These are phyloP conservation scores for Daldinia grandis DNA, from an alignment of 495 filamentous ascomycete genomes.

Conservation along the genomic window DNA sequence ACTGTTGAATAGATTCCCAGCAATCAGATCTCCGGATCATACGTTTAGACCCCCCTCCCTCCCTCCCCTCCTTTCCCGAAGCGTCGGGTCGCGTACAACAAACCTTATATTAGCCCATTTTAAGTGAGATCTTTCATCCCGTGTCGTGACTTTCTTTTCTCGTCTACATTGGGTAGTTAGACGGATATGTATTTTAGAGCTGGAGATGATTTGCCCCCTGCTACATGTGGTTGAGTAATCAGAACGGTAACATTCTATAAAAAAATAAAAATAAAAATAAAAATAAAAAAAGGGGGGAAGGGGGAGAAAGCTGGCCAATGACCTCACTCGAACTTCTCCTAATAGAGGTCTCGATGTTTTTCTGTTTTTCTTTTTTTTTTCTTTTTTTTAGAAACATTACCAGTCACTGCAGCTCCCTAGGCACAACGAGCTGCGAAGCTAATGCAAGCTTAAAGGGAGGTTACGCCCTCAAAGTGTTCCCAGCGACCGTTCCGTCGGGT, in stretches of 20 bases:
- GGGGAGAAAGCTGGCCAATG: slow-evolving; percentile 14
- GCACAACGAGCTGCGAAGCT: slow-evolving; percentile 45
- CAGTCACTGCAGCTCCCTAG: slow-evolving; percentile 34
- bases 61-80: slow-evolving; percentile 33
- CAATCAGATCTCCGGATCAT: slow-evolving; percentile 41
- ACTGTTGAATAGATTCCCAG: slow-evolving; percentile 9
- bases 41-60: slow-evolving; percentile 15
- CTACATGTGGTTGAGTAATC: not conserved
- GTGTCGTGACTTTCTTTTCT: slow-evolving; percentile 14
- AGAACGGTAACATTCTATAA: not conserved
- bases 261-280: not conserved
- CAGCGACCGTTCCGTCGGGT: slow-evolving; percentile 39
- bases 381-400: slow-evolving; percentile 37
- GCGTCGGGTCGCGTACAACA: slow-evolving; percentile 40
- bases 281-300: not conserved
- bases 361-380: not conserved
- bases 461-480: slow-evolving; percentile 35
- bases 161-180: not conserved
- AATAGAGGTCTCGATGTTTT: slow-evolving; percentile 30
- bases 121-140: slow-evolving; percentile 31
- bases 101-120: slow-evolving; percentile 37
- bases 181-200: not conserved
- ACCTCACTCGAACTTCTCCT: slow-evolving; percentile 19
- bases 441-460: slow-evolving; percentile 57
- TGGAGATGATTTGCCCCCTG: too few relatives aligned